A percentile compares a stretch with the other conserved stretches of the same genome.
Evolutionary conservation across 2,329 filamentous ascomycete species (phyloP).

Genomic region (Colletotrichum coccodes): DNA sequence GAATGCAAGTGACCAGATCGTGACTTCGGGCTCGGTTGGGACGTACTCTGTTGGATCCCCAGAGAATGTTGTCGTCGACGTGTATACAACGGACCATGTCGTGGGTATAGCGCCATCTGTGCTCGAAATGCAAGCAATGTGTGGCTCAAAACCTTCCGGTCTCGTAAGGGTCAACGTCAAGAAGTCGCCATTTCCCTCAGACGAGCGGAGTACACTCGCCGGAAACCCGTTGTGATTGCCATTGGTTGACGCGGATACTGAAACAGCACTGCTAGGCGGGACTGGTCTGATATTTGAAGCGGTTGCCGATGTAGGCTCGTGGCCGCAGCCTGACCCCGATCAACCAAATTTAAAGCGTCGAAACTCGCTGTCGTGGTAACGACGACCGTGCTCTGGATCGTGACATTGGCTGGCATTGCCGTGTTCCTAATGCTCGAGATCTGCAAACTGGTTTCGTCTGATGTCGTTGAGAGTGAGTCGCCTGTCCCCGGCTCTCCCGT

Average conservation of each 20-base stretch:
- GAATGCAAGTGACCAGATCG: slow-evolving; percentile 37
- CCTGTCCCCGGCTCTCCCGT: background rate
- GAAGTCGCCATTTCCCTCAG: background rate
- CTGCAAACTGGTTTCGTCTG: slow-evolving; percentile 19
- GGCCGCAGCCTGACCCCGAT: background rate
- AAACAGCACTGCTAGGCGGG: background rate
- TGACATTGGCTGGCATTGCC: background rate
- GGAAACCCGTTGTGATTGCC: background rate
- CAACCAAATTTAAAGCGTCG: background rate
- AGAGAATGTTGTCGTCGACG: slow-evolving; percentile 59
- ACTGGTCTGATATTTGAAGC: background rate
- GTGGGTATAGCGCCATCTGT: slow-evolving; percentile 36
- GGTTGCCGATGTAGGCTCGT: background rate
- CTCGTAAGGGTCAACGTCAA: background rate
- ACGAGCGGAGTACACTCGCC: background rate
- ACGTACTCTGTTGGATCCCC: slow-evolving; percentile 58
- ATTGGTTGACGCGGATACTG: slow-evolving; percentile 1
- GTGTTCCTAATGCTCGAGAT: background rate
- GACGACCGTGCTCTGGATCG: background rate
- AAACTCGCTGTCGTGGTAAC: background rate
- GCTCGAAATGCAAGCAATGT: background rate
- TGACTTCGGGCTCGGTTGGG: slow-evolving; percentile 54
- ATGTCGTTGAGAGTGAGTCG: background rate
- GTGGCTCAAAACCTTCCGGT: background rate
- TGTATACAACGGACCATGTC: slow-evolving; percentile 57